phyloP scores from a whole-genome alignment of 768 basidiomycete species.

The Rhodotorula babjevae region DNA sequence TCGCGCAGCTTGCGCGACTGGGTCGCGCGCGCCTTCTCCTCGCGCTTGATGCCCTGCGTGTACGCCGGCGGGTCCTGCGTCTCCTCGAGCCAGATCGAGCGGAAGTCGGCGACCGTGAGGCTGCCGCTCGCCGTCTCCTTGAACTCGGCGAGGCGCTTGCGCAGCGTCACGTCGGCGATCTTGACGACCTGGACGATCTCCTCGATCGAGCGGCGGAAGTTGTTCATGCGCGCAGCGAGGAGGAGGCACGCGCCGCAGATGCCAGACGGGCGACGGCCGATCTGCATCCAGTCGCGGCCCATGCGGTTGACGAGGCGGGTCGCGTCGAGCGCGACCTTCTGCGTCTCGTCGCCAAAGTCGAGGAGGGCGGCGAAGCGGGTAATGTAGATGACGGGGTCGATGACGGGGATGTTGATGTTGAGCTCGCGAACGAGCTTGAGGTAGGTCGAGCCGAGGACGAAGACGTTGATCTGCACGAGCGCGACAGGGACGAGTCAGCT shows the following conservation, averaged over 20 bases:
- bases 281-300: conserved; percentile 94
- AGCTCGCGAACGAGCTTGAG: conserved; percentile 86
- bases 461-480: conserved; percentile 77
- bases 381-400: conserved; percentile 95
- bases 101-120: conserved; percentile 81
- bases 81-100: conserved; percentile 83
- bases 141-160: conserved; percentile 92
- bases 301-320: conserved; percentile 88
- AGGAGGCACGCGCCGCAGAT: conserved; percentile 94
- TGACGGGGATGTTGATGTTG: conserved; percentile 74
- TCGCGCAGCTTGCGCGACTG: conserved; percentile 11
- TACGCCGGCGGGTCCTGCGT: conserved; percentile 89
- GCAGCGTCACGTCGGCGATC: conserved; percentile 90
- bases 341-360: conserved; percentile 91
- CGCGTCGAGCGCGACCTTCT: conserved; percentile 86
- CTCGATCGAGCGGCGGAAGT: conserved; percentile 83
- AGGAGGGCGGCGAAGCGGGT: conserved; percentile 89
- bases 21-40: conserved; percentile 24
- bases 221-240: conserved; percentile 96
- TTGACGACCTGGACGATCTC: conserved; percentile 99
- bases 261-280: conserved; percentile 88
- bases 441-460: conserved; percentile 92
- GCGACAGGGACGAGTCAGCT: not conserved
- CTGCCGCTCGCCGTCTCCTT: conserved; percentile 78
- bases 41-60: conserved; percentile 44